Evolutionary conservation across 2,329 filamentous ascomycete species (phyloP), one percentile per base, ranked within the genome.

Genomic region (Colletotrichum tofieldiae): DNA sequence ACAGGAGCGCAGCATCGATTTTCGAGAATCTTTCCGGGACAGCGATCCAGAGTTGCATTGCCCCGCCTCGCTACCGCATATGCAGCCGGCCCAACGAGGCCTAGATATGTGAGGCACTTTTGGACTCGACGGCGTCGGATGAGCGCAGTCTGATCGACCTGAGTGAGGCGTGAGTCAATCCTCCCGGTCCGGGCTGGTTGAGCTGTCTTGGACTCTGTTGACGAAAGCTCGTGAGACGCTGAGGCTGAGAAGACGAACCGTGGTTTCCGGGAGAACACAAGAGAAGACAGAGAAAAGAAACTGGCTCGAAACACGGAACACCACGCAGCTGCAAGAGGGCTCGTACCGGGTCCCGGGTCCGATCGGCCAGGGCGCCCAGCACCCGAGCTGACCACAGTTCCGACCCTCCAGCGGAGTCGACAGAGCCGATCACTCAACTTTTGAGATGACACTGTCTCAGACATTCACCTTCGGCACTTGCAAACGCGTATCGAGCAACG

Each of bases 31-130:
- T 47, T 45, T 45, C 55, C 52, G 43, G 65, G 45, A 35, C 65
- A 41, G 29, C 65, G 65, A 71, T 63, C 58, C 64, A 63, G 43
- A 71, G 58, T 63, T 68, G 58, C 58, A 72, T 63, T 45, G 69
- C 37, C 58, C 58, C 65, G 52, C 58, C 45, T 37, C 23, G 52
- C 45, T 54, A 55, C 52, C 39, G 69, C 58, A 59, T 59, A 51
- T 68, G 64, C 52, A 59, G 35, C 65, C 59, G n/a, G 65, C 68
- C 59, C 26, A 20, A 63, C 63, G 23, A 62, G 68, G 49, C 20
- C 32, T 51, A 56, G 41, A 32, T 16, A 35, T 26, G 32, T 54
- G 54, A 65, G 54, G 52, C 62, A 54, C 52, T 59, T 52, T 29
- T 47, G 20, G 9, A 16, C n/a, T 32, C 16, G 32, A 60, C 23